Conservation (phyloP, 73 alveolate genomes). For the Durusdinium trenchii region DNA sequence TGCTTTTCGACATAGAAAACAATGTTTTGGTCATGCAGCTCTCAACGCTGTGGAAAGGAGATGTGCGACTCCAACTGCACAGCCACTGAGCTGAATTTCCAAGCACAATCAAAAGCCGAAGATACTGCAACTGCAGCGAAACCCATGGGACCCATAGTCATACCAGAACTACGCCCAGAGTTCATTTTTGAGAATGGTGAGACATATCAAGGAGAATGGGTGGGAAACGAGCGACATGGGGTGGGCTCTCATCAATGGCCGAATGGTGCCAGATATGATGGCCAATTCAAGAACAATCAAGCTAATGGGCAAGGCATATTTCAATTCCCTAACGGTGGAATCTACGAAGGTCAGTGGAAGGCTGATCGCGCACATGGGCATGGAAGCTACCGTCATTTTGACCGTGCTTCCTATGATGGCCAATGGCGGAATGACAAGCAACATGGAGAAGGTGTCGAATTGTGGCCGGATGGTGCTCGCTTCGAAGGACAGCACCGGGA, state of each 20-base stretch:
- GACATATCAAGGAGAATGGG: conserved; percentile 55
- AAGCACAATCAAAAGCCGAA: neutral
- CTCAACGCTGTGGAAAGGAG: conserved; percentile 69
- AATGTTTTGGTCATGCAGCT: conserved; percentile 74
- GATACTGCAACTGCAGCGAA: neutral
- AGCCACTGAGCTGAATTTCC: conserved; percentile 47
- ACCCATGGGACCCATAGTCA: neutral
- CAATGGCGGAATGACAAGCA: conserved; percentile 94
- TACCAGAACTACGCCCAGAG: conserved; percentile 76
- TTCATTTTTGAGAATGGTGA: conserved; percentile 81
- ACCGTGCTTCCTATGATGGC: conserved; percentile 90
- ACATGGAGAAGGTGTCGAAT: conserved; percentile 78
- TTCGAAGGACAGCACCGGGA: conserved; percentile 91
- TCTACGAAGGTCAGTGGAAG: conserved; percentile 89
- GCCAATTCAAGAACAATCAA: conserved; percentile 74
- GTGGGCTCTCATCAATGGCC: conserved; percentile 69
- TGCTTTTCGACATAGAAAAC: too few relatives aligned
- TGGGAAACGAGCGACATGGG: conserved; percentile 91
- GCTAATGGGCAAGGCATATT: conserved; percentile 79
- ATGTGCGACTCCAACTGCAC: conserved; percentile 62
- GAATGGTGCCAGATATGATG: conserved; percentile 85
- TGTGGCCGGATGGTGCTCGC: conserved; percentile 91
- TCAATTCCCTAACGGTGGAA: conserved; percentile 68
- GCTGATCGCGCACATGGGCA: conserved; percentile 90
- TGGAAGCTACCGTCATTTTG: conserved; percentile 82